Evolutionary conservation across 1,284 basidiomycete genomes (phyloP).

Genomic region (Phylloboletellus chloephorus): DNA sequence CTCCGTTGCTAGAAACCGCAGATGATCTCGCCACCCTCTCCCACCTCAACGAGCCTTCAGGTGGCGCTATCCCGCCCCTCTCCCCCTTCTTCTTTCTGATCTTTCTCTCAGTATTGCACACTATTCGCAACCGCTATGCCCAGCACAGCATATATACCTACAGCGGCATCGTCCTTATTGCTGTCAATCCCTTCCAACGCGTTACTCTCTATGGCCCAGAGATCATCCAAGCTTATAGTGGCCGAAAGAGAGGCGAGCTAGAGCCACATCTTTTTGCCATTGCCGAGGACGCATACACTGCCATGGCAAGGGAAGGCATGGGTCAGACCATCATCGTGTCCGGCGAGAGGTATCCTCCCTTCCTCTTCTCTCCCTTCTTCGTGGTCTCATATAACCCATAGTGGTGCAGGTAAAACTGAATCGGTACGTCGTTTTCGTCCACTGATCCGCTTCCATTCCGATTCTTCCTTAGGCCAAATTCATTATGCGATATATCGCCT

Average conservation of each 20-base stretch:
- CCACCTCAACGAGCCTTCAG: slow-evolving; percentile 96
- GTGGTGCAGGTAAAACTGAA: slow-evolving; percentile 99
- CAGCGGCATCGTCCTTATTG: slow-evolving; percentile 96
- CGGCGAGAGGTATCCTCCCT: slow-evolving; percentile 77
- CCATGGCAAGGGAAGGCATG: slow-evolving; percentile 91
- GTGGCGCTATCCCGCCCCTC: slow-evolving; percentile 40
- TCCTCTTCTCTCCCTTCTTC: slow-evolving; percentile 9
- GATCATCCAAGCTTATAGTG: slow-evolving; percentile 96
- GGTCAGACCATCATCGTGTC: slow-evolving; percentile 99
- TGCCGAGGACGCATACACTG: slow-evolving; percentile 97
- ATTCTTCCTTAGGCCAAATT: slow-evolving; percentile 75
- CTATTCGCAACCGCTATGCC: slow-evolving; percentile 94
- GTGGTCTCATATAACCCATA: slow-evolving; percentile 33
- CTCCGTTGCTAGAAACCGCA: slow-evolving; percentile 91
- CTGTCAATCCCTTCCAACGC: slow-evolving; percentile 97
- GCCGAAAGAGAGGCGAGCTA: slow-evolving; percentile 86
- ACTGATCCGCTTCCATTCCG: slow-evolving; percentile 4
- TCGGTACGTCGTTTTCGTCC: slow-evolving; percentile 52
- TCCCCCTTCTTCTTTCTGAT: neutral
- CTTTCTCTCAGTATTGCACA: slow-evolving; percentile 74
- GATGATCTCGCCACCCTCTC: slow-evolving; percentile 98
- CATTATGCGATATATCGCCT: slow-evolving; percentile 99
- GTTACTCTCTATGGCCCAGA: slow-evolving; percentile 92
- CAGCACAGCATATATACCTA: slow-evolving; percentile 99
- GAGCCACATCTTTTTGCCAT: slow-evolving; percentile 99